phyloP scores from a whole-genome alignment of 164 flowering plant species.

The Taxillus chinensis region DNA sequence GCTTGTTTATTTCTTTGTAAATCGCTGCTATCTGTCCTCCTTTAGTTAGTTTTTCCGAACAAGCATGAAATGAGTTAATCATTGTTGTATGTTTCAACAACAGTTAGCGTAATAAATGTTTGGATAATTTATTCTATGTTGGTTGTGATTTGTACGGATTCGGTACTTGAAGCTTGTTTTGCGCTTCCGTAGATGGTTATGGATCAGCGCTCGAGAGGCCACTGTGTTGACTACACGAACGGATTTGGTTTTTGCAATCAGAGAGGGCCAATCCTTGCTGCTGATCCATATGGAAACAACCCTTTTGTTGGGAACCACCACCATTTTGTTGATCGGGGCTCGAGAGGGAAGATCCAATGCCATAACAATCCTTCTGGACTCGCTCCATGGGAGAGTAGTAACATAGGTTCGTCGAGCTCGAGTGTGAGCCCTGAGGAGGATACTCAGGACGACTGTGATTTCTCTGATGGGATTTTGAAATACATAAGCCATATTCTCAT shows the following conservation, averaged over 20 bases:
- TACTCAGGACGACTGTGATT: conserved; percentile 56
- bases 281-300: conserved; percentile 12
- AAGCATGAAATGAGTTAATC: background rate
- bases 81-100: background rate
- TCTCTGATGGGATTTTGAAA: conserved; percentile 57
- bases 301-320: conserved; percentile 16
- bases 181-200: conserved; percentile 22
- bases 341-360: conserved; percentile 11
- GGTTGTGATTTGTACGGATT: background rate
- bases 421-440: conserved; percentile 31
- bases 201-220: conserved; percentile 27
- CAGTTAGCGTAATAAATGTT: background rate
- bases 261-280: conserved; percentile 6
- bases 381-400: background rate
- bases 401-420: conserved; percentile 8
- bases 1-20: too few species aligned
- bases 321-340: conserved; percentile 13
- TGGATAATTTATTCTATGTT: too few species aligned
- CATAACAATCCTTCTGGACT: conserved; percentile 11
- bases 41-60: too few species aligned
- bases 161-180: too few species aligned
- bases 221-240: too few species aligned
- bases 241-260: conserved; percentile 17
- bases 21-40: too few species aligned
- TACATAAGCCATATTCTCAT: conserved; percentile 76